Conservation (phyloP, 1,284 basidiomycete genomes). For the Ustilago shanxiensis region DNA sequence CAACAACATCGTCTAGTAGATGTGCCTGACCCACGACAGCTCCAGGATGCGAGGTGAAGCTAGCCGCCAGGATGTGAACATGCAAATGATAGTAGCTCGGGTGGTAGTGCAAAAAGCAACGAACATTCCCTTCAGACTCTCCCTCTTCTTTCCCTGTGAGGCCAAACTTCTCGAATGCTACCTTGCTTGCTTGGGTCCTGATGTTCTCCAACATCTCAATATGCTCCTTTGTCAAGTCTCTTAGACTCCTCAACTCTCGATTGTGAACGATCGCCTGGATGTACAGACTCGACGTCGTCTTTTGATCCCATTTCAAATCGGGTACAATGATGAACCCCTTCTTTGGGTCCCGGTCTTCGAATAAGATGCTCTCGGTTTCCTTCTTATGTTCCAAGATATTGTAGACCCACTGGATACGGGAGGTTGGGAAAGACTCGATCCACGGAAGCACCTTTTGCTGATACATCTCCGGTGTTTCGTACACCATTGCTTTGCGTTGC, state of each 20-base stretch:
- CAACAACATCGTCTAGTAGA: conserved; percentile 89
- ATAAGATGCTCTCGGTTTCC: conserved; percentile 83
- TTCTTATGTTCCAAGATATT: conserved; percentile 85
- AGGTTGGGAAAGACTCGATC: conserved; percentile 61
- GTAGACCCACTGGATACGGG: conserved; percentile 83
- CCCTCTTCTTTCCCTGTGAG: conserved; percentile 73
- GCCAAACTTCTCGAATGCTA: conserved; percentile 77
- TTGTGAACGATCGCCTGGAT: conserved; percentile 69
- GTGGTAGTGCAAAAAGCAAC: conserved; percentile 94
- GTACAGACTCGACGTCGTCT: conserved; percentile 74
- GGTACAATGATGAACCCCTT: conserved; percentile 77
- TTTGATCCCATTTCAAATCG: conserved; percentile 78
- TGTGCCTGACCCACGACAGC: conserved; percentile 87
- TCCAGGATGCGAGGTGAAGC: conserved; percentile 61
- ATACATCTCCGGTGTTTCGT: conserved; percentile 67
- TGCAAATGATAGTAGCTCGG: conserved; percentile 95
- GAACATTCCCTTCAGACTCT: conserved; percentile 71
- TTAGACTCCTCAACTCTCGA: conserved; percentile 65
- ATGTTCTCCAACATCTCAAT: conserved; percentile 80
- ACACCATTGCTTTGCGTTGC: conserved; percentile 77
- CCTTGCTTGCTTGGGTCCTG: conserved; percentile 73
- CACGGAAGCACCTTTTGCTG: conserved; percentile 54
- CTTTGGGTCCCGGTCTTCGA: conserved; percentile 74
- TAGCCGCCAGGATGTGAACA: conserved; percentile 84
- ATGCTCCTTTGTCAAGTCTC: conserved; percentile 76